Percentiles rank a stretch among this genome's conserved stretches.
phyloP scores from a whole-genome alignment of 129 eudicot genomes.

The Heracleum sosnowskyi region DNA sequence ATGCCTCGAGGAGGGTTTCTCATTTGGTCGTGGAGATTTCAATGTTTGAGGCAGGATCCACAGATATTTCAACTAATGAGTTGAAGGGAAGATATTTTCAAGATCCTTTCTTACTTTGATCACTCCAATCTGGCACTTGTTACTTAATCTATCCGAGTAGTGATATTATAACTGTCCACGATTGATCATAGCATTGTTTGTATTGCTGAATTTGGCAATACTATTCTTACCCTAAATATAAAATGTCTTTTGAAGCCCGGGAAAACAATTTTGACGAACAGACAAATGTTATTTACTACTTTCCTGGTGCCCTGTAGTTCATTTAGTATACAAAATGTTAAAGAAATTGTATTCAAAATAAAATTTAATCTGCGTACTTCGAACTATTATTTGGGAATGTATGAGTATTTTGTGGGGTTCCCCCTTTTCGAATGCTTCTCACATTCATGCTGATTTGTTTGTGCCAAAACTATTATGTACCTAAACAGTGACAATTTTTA shows the following conservation, averaged over 20 bases:
- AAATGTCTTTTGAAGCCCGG: background rate
- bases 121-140: background rate
- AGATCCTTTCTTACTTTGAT: background rate
- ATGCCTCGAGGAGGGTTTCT: conserved; percentile 76
- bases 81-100: background rate
- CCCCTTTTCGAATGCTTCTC: background rate
- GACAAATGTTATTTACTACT: too few relatives aligned
- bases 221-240: background rate
- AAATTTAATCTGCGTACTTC: too few relatives aligned
- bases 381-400: background rate
- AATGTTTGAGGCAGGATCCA: background rate
- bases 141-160: background rate
- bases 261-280: background rate
- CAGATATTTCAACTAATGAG: background rate
- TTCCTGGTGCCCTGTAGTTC: too few relatives aligned
- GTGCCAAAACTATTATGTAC: background rate
- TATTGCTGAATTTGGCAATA: background rate
- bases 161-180: background rate
- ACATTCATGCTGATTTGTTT: too few relatives aligned
- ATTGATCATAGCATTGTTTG: background rate
- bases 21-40: conserved; percentile 26
- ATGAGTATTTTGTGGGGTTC: background rate
- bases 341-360: too few relatives aligned
- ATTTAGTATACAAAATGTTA: too few relatives aligned
- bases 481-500: background rate